A percentile compares a stretch with the other conserved stretches of the same genome.
phyloP scores from a whole-genome alignment of 2,329 filamentous ascomycete species.

The Aspergillus sp. region DNA sequence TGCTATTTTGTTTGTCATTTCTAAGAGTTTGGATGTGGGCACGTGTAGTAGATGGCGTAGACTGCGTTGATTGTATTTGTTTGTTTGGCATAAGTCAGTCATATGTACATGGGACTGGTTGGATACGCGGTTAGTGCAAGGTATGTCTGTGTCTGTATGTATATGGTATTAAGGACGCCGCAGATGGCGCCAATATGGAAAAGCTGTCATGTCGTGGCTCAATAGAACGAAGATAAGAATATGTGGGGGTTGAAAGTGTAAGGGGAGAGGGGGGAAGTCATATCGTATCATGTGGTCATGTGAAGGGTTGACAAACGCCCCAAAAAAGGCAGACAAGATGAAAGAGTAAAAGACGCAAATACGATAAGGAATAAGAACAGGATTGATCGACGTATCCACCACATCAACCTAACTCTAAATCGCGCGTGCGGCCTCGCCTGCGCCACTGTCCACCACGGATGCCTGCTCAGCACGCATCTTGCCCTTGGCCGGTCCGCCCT shows the following conservation, averaged over 20 bases:
- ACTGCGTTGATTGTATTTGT: too few species aligned
- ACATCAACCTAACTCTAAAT: slow-evolving; percentile 25
- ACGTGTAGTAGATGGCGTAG: not conserved
- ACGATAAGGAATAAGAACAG: slow-evolving; percentile 7
- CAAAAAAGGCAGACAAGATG: not conserved
- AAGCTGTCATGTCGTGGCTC: not conserved
- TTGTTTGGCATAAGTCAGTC: not conserved
- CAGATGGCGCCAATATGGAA: not conserved
- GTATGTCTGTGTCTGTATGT: too few species aligned
- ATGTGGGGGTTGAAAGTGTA: not conserved
- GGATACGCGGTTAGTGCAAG: too few species aligned
- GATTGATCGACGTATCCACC: slow-evolving; percentile 1
- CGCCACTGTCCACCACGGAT: slow-evolving; percentile 58
- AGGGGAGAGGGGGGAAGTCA: not conserved
- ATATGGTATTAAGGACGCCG: not conserved
- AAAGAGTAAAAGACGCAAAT: not conserved
- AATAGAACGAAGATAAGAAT: not conserved
- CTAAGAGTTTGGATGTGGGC: too few species aligned
- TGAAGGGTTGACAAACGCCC: not conserved
- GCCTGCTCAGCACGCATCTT: slow-evolving; percentile 54
- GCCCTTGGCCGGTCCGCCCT: slow-evolving; percentile 66
- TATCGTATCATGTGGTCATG: slow-evolving; percentile 16
- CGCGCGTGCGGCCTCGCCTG: slow-evolving; percentile 63
- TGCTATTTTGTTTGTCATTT: not conserved
- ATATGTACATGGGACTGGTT: not conserved